Evolutionary conservation across 176 grass and related monocot species (phyloP).

Genomic region (Typha latifolia): DNA sequence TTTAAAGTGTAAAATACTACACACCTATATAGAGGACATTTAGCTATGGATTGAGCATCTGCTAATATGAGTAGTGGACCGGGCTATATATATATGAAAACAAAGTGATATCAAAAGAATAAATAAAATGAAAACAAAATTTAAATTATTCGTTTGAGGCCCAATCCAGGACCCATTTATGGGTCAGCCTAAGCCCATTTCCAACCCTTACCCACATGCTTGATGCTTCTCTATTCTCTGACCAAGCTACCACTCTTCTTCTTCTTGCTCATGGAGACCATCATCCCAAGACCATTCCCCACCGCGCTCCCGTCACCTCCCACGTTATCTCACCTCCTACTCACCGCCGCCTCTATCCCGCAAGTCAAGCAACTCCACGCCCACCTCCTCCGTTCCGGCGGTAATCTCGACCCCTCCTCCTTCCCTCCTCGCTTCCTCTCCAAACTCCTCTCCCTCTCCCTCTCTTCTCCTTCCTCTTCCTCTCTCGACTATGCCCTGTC

Average conservation of each 20-base stretch:
- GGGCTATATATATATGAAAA: too few species aligned
- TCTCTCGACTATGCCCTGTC: slow-evolving; percentile 29
- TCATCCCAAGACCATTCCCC: not conserved
- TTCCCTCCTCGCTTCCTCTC: slow-evolving; percentile 24
- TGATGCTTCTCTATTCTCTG: not conserved
- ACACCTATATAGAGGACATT: too few species aligned
- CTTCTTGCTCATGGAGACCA: not conserved
- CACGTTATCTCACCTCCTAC: slow-evolving; percentile 11
- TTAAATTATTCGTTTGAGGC: too few species aligned
- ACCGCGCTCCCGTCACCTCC: not conserved
- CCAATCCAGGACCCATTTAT: not conserved
- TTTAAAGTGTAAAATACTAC: too few species aligned
- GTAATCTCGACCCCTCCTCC: slow-evolving; percentile 16
- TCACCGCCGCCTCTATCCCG: slow-evolving; percentile 13
- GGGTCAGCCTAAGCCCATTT: not conserved
- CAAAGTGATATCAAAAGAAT: too few species aligned
- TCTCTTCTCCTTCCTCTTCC: slow-evolving; percentile 7
- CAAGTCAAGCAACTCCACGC: slow-evolving; percentile 57
- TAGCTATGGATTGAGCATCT: too few species aligned
- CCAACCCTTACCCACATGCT: not conserved
- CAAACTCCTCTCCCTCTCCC: slow-evolving; percentile 24
- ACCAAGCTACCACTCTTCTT: too few species aligned
- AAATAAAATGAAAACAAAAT: too few species aligned
- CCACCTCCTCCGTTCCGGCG: slow-evolving; percentile 48
- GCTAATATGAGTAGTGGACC: too few species aligned